Evolutionary conservation across 73 alveolate genomes (phyloP).

Genomic region (Halteria grandinella): DNA sequence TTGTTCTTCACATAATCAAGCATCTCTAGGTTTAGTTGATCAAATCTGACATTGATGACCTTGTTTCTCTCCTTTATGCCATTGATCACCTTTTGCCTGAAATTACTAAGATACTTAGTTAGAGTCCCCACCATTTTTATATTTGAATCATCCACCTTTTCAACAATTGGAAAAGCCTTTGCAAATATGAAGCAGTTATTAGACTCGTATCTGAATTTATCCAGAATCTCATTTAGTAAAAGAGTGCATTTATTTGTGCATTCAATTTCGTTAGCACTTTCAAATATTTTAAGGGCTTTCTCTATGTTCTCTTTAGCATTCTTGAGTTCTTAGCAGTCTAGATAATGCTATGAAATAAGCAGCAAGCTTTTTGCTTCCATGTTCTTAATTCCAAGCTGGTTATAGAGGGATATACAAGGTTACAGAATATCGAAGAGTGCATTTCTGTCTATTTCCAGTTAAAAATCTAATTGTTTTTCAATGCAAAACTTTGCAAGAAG

Average conservation of each 20-base stretch:
- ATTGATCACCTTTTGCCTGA: slow-evolving; percentile 33
- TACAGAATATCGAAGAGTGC: no score
- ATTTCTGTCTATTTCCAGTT: no score
- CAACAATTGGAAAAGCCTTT: slow-evolving; percentile 67
- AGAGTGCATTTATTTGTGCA: slow-evolving; percentile 32
- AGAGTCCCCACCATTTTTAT: slow-evolving; percentile 52
- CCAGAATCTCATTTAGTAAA: slow-evolving; percentile 39
- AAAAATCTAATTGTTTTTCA: no score
- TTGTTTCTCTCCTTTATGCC: slow-evolving; percentile 48
- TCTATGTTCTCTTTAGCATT: slow-evolving; percentile 47
- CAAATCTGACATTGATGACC: slow-evolving; percentile 62
- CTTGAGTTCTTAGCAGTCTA: no score
- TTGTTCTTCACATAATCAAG: slow-evolving; percentile 29
- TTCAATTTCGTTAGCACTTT: slow-evolving; percentile 22
- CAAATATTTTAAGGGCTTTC: slow-evolving; percentile 30
- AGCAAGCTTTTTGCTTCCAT: no score
- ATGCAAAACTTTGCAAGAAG: no score
- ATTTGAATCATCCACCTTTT: background rate
- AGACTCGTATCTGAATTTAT: slow-evolving; percentile 37
- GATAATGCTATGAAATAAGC: no score
- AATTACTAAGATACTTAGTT: slow-evolving; percentile 49
- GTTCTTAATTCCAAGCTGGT: no score
- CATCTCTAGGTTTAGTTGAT: slow-evolving; percentile 28
- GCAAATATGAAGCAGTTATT: slow-evolving; percentile 57
- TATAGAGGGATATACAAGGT: no score